Conservation (phyloP, 768 basidiomycete species). For the Asterophora parasitica region DNA sequence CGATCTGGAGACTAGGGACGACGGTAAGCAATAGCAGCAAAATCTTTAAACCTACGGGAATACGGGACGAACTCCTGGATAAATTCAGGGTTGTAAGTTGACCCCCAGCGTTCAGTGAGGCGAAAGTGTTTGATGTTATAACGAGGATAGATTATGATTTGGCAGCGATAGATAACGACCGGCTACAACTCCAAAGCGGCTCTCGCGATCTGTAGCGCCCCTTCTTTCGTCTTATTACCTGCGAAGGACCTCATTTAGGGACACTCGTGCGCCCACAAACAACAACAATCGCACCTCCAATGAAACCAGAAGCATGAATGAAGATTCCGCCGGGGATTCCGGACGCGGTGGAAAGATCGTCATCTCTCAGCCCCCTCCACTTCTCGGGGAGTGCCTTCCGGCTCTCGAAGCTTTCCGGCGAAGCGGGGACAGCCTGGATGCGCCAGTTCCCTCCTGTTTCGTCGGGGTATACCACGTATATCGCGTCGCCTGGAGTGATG, state of each 20-base stretch:
- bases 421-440: conserved; percentile 84
- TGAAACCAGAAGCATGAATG: conserved; percentile 94
- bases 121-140: no score
- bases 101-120: no score
- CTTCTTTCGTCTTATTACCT: conserved; percentile 90
- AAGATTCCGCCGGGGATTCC: conserved; percentile 86
- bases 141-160: no score
- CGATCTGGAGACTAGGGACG: no score
- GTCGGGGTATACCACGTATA: conserved; percentile 90
- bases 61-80: no score
- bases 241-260: not conserved
- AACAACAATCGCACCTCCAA: conserved; percentile 61
- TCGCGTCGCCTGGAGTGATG: conserved; percentile 45
- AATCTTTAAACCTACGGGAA: no score
- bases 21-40: no score
- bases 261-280: conserved; percentile 1
- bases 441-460: conserved; percentile 77
- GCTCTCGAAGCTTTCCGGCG: conserved; percentile 82
- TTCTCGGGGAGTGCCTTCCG: conserved; percentile 88
- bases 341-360: conserved; percentile 62
- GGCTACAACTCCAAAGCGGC: conserved; percentile 48
- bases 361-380: conserved; percentile 92
- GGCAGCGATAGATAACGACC: not conserved
- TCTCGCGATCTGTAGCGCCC: conserved; percentile 76
- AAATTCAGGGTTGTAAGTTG: no score